A percentile compares a stretch with the other conserved stretches of the same genome.
Evolutionary conservation across 177 flowering plant species (phyloP).

Genomic region (Tripterygium wilfordii): DNA sequence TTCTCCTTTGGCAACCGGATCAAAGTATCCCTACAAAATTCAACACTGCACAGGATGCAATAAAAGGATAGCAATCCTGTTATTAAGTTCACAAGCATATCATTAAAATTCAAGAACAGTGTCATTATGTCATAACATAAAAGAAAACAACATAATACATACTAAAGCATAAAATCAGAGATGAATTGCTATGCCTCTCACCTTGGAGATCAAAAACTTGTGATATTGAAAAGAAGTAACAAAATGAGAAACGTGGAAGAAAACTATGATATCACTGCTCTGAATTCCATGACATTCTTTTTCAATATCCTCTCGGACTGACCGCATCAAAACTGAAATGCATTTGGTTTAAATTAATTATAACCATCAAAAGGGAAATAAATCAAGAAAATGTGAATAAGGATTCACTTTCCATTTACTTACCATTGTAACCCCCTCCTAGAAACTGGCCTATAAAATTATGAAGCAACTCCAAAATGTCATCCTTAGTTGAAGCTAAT

Average conservation of each 20-base stretch:
- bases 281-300: slow-evolving; percentile 74
- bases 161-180: no score
- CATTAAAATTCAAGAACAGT: no score
- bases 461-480: slow-evolving; percentile 50
- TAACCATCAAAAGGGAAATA: slow-evolving; percentile 1
- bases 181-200: slow-evolving; percentile 22
- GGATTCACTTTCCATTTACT: slow-evolving; percentile 1
- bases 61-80: no score
- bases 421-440: slow-evolving; percentile 83
- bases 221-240: slow-evolving; percentile 74
- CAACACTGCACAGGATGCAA: no score
- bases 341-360: slow-evolving; percentile 1
- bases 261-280: slow-evolving; percentile 58
- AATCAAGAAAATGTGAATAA: background rate
- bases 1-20: no score
- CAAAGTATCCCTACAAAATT: no score
- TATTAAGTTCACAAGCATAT: no score
- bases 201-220: slow-evolving; percentile 57
- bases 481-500: slow-evolving; percentile 46
- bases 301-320: slow-evolving; percentile 77
- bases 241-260: slow-evolving; percentile 81
- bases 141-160: background rate
- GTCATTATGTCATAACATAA: background rate
- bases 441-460: slow-evolving; percentile 73
- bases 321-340: slow-evolving; percentile 76